phyloP scores from a whole-genome alignment of 352 stramenopile genomes.

The Globisporangium heterothallicum region DNA sequence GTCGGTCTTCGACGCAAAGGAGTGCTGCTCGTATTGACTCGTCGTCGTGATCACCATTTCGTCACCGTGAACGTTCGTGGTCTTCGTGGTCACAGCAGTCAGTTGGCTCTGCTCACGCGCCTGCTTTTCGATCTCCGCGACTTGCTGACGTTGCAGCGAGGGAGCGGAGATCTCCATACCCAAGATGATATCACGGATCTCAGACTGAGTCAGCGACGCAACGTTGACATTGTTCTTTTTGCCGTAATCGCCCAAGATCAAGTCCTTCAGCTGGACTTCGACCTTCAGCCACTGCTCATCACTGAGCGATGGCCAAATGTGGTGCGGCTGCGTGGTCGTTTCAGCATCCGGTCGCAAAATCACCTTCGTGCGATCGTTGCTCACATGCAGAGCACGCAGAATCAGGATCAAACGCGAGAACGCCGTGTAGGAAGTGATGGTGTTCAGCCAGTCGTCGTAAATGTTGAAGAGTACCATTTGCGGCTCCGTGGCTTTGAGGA shows the following conservation, averaged over 20 bases:
- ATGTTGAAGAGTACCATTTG: conserved; percentile 99
- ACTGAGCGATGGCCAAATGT: conserved; percentile 98
- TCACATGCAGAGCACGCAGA: conserved; percentile 97
- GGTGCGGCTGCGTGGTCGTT: conserved; percentile 98
- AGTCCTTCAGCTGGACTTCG: conserved; percentile 98
- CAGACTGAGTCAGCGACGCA: conserved; percentile 97
- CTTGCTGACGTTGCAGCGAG: conserved; percentile 98
- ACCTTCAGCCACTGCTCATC: conserved; percentile 99
- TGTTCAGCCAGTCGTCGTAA: conserved; percentile 99
- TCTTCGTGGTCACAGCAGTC: conserved; percentile 98
- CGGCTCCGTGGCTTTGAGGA: conserved; percentile 98
- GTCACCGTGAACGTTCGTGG: conserved; percentile 99
- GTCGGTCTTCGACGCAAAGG: conserved; percentile 99
- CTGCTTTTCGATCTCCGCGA: conserved; percentile 99
- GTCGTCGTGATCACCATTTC: conserved; percentile 99
- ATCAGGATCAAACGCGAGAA: conserved; percentile 99
- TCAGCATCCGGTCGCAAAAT: conserved; percentile 97
- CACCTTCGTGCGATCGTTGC: conserved; percentile 93
- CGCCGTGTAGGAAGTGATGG: conserved; percentile 99
- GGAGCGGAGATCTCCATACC: conserved; percentile 99
- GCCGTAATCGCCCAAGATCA: conserved; percentile 99
- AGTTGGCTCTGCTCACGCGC: conserved; percentile 97
- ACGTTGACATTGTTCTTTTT: conserved; percentile 99
- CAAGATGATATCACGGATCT: conserved; percentile 99
- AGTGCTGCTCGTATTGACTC: conserved; percentile 99